Evolutionary conservation across 2,329 filamentous ascomycete genomes (phyloP).

Genomic region (Salinomyces thailandicus): DNA sequence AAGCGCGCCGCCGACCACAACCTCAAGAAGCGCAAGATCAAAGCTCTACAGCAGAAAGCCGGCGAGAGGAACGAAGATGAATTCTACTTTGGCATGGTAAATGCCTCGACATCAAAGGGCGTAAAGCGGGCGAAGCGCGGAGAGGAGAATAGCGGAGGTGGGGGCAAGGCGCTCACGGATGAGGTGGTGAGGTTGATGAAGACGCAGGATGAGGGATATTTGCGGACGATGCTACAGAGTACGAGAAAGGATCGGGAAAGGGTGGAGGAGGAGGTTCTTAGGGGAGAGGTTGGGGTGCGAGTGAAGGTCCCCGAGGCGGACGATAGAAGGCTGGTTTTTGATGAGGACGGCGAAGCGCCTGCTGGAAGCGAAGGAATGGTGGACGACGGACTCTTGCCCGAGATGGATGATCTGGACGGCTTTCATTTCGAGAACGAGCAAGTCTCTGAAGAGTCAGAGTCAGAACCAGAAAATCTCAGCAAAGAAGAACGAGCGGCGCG

Average conservation of each 20-base stretch:
- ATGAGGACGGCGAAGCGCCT: conserved; percentile 20
- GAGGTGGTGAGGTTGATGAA: conserved; percentile 55
- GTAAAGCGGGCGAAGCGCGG: conserved; percentile 38
- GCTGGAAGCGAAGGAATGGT: conserved; percentile 1
- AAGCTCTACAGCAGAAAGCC: conserved; percentile 49
- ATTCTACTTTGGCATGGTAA: conserved; percentile 56
- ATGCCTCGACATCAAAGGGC: conserved; percentile 36
- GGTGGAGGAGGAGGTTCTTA: conserved; percentile 29
- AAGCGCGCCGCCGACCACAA: conserved; percentile 56
- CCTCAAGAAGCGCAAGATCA: conserved; percentile 49
- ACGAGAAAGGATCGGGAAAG: conserved; percentile 44
- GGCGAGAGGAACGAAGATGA: conserved; percentile 55
- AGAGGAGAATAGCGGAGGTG: conserved; percentile 26
- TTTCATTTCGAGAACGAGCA: conserved; percentile 11
- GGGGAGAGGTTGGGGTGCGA: conserved; percentile 27
- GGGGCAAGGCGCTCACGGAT: conserved; percentile 33
- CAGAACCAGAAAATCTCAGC: conserved; percentile 14
- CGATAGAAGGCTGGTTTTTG: conserved; percentile 30
- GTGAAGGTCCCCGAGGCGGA: conserved; percentile 22
- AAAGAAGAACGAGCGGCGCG: conserved; percentile 25
- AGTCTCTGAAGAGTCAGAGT: too few relatives aligned
- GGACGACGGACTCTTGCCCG: conserved; percentile 9
- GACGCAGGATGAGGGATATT: conserved; percentile 54
- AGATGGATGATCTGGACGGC: conserved; percentile 3
- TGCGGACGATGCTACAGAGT: conserved; percentile 48